Conservation (phyloP, 495 filamentous ascomycete genomes). For the Penicillium soppii region DNA sequence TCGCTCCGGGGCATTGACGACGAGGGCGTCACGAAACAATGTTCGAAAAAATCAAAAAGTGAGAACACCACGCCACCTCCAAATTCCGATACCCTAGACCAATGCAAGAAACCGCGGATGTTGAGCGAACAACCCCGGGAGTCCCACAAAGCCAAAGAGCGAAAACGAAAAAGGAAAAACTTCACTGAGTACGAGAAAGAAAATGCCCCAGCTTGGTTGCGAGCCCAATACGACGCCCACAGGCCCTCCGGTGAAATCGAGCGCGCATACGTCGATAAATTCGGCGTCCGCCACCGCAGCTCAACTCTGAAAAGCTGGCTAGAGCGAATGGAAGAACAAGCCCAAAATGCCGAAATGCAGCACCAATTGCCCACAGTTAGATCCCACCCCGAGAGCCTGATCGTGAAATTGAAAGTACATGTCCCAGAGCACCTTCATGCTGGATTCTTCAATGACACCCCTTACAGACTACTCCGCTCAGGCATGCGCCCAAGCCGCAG, state of each 20-base stretch:
- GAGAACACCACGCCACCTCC: too few relatives aligned
- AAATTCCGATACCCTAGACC: too few relatives aligned
- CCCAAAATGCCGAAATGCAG: not conserved
- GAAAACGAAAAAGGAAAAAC: not conserved
- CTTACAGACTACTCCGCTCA: too few relatives aligned
- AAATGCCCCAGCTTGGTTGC: slow-evolving; percentile 3
- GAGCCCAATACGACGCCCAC: not conserved
- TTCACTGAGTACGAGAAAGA: slow-evolving; percentile 3
- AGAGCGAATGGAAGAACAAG: not conserved
- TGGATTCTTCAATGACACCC: not conserved
- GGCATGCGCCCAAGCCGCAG: too few relatives aligned
- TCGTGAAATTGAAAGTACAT: slow-evolving; percentile 1
- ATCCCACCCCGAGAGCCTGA: too few relatives aligned
- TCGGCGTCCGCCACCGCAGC: not conserved
- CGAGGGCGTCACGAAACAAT: too few relatives aligned
- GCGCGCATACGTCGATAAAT: not conserved
- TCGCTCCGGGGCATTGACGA: too few relatives aligned
- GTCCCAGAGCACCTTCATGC: not conserved
- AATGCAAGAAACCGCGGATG: not conserved
- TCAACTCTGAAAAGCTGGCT: not conserved
- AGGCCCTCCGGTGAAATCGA: not conserved
- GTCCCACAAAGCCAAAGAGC: not conserved
- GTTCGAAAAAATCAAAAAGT: too few relatives aligned
- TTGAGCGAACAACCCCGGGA: too few relatives aligned
- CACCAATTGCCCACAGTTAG: too few relatives aligned